Conservation (phyloP, 257 asterid species). For the Nicotiana obtusifolia region DNA sequence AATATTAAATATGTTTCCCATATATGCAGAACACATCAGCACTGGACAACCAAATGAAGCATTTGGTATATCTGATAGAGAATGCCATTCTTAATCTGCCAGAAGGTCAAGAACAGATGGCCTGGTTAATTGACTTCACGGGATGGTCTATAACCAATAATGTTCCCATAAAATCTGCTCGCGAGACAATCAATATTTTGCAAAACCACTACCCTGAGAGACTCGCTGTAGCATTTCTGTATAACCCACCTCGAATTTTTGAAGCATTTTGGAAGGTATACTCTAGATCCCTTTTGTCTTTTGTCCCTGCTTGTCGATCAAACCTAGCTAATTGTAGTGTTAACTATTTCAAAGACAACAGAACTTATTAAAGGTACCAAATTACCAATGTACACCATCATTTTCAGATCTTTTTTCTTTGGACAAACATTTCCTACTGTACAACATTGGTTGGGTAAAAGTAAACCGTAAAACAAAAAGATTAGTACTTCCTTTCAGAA, state of each 20-base stretch:
- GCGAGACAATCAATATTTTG: slow-evolving; percentile 62
- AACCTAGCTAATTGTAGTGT: background rate
- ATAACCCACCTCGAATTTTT: slow-evolving; percentile 84
- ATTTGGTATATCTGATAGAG: slow-evolving; percentile 83
- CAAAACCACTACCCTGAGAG: slow-evolving; percentile 96
- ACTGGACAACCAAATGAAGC: slow-evolving; percentile 81
- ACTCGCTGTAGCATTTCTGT: slow-evolving; percentile 73
- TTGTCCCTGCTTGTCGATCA: background rate
- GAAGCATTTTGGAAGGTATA: slow-evolving; percentile 96
- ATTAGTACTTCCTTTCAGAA: background rate
- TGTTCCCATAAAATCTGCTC: slow-evolving; percentile 79
- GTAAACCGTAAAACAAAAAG: background rate
- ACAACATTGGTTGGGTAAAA: background rate
- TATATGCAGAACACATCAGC: slow-evolving; percentile 69
- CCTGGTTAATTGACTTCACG: slow-evolving; percentile 93
- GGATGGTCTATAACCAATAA: slow-evolving; percentile 78
- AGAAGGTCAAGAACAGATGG: slow-evolving; percentile 93
- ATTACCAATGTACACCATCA: background rate
- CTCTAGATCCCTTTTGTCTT: background rate
- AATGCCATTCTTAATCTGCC: slow-evolving; percentile 93
- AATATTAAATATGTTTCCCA: background rate
- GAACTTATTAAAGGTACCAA: background rate
- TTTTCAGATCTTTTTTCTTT: background rate
- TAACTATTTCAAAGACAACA: background rate
- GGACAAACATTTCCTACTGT: background rate